Evolutionary conservation across 2,329 filamentous ascomycete species (phyloP).

Genomic region (Curvularia spicifera): DNA sequence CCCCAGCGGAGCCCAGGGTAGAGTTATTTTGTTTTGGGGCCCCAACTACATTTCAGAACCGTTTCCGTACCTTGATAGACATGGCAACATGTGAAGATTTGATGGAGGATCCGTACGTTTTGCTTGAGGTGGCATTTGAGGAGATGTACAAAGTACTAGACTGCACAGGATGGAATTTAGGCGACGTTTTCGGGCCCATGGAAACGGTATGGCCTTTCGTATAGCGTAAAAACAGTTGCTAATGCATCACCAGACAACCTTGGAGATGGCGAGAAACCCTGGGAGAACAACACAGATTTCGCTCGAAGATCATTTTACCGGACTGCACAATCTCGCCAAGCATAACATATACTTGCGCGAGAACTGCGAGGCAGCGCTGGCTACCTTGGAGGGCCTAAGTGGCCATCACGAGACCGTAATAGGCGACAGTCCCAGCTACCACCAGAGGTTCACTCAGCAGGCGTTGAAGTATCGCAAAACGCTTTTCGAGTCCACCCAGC

Average conservation of each 20-base stretch:
- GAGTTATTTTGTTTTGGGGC: constrained; percentile 43
- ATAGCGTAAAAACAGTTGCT: background rate
- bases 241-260: constrained; percentile 25
- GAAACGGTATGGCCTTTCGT: constrained; percentile 33
- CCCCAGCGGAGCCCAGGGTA: constrained; percentile 8
- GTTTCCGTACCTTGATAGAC: constrained; percentile 23
- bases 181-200: constrained; percentile 39
- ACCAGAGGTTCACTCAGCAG: constrained; percentile 22
- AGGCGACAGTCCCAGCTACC: constrained; percentile 9
- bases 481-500: constrained; percentile 44
- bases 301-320: constrained; percentile 28
- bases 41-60: constrained; percentile 22
- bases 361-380: constrained; percentile 39
- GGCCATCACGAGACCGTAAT: constrained; percentile 25
- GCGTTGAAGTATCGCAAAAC: constrained; percentile 41
- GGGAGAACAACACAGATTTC: constrained; percentile 29
- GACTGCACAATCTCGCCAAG: constrained; percentile 50
- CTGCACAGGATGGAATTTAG: constrained; percentile 35
- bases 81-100: constrained; percentile 28
- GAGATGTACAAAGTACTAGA: constrained; percentile 44
- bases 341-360: constrained; percentile 49
- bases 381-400: constrained; percentile 35
- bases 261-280: constrained; percentile 27
- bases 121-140: constrained; percentile 43
- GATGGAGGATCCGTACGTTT: constrained; percentile 40